Conservation (phyloP, 192 early-diverging fungal genomes). For the Haplosporangium gracile region DNA sequence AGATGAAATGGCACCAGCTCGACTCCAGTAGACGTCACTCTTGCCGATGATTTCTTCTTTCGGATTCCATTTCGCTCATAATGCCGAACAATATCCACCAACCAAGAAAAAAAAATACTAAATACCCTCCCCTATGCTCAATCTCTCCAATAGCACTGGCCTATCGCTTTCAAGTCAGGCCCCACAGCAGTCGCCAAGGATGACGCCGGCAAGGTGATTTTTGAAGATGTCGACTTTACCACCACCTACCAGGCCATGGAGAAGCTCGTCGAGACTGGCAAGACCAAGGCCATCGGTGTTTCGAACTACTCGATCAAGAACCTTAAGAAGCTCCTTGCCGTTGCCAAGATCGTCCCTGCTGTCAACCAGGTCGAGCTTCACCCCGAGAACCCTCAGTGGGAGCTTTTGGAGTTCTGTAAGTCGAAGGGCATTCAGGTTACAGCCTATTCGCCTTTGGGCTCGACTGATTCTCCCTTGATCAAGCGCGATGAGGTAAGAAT, state of each 20-base stretch:
- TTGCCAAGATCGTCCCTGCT: conserved; percentile 79
- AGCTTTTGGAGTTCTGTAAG: conserved; percentile 81
- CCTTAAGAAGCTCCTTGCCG: conserved; percentile 74
- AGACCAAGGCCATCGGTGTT: conserved; percentile 86
- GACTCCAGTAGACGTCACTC: no score
- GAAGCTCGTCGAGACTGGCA: conserved; percentile 74
- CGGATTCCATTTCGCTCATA: neutral
- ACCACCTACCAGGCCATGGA: conserved; percentile 91
- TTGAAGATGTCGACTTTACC: conserved; percentile 69
- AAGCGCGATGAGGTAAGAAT: conserved; percentile 41
- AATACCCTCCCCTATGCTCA: neutral
- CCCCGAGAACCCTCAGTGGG: conserved; percentile 77
- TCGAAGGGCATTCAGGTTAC: conserved; percentile 79
- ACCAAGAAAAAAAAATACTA: neutral
- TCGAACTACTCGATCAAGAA: conserved; percentile 80
- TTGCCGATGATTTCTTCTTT: no score
- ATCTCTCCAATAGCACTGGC: conserved; percentile 78
- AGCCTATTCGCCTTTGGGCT: conserved; percentile 89
- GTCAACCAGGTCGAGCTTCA: conserved; percentile 92
- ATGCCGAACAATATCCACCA: neutral
- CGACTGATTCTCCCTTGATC: conserved; percentile 41
- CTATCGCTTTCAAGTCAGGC: conserved; percentile 67
- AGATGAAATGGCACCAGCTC: no score
- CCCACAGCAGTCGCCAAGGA: conserved; percentile 23
- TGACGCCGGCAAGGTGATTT: conserved; percentile 50